Evolutionary conservation across 2,329 filamentous ascomycete genomes (phyloP).

Genomic region (Sporothrix schenckii): DNA sequence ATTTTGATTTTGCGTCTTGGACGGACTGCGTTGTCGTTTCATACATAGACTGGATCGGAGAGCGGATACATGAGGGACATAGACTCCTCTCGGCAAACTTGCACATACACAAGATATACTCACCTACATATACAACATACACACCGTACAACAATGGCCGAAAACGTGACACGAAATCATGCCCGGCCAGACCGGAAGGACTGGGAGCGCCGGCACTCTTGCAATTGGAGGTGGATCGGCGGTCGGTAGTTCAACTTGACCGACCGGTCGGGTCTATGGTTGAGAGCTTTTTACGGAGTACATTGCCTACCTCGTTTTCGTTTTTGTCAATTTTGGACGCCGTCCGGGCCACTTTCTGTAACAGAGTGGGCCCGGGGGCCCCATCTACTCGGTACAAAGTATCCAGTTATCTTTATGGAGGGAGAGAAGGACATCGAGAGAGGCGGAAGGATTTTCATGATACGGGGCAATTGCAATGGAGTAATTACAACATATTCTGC

Average conservation of each 20-base stretch:
- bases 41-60: not conserved
- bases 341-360: not conserved
- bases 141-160: not conserved
- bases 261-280: not conserved
- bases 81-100: slow-evolving; percentile 3
- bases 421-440: no score
- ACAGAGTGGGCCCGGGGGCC: not conserved
- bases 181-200: not conserved
- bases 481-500: no score
- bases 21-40: slow-evolving; percentile 1
- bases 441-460: not conserved
- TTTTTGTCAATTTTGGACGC: not conserved
- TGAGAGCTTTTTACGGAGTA: not conserved
- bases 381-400: no score
- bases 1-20: not conserved
- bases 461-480: no score
- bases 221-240: not conserved
- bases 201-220: not conserved
- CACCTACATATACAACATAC: not conserved
- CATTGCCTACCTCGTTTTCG: not conserved
- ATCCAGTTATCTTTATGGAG: no score
- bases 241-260: not conserved
- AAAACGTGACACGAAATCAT: no score
- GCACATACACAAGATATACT: slow-evolving; percentile 11
- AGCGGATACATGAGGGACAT: not conserved